phyloP scores from a whole-genome alignment of 2,329 filamentous ascomycete genomes.

The Neoascochyta sp. region DNA sequence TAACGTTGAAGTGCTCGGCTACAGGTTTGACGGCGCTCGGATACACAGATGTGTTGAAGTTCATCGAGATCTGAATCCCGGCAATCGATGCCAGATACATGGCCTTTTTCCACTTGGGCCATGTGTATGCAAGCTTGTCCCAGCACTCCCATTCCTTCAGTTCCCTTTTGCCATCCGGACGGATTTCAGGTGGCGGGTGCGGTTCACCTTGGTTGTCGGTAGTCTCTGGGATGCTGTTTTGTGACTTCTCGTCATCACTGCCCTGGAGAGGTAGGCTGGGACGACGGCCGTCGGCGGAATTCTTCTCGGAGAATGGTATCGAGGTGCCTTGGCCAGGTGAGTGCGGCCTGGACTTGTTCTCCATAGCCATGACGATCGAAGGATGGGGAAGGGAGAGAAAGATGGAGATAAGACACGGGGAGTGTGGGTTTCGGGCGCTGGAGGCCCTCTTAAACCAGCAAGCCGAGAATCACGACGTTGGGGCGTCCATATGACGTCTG shows the following conservation, averaged over 20 bases:
- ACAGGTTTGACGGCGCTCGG: constrained; percentile 51
- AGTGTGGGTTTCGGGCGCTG: constrained; percentile 3
- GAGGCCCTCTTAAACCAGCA: constrained; percentile 8
- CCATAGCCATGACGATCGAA: constrained; percentile 3
- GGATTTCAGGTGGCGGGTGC: constrained; percentile 9
- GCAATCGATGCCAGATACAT: constrained; percentile 51
- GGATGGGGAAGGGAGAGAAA: constrained; percentile 3
- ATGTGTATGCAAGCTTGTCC: constrained; percentile 46
- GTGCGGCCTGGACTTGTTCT: constrained; percentile 8
- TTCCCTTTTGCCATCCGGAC: constrained; percentile 18
- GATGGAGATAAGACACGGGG: constrained; percentile 7
- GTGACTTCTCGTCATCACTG: constrained; percentile 13
- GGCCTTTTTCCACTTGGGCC: constrained; percentile 50
- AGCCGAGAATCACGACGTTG: constrained; percentile 4
- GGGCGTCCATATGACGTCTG: constrained; percentile 6
- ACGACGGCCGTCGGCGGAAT: constrained; percentile 3
- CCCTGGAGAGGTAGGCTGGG: constrained; percentile 7
- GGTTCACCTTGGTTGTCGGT: constrained; percentile 4
- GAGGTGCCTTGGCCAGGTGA: constrained; percentile 7
- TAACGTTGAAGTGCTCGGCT: constrained; percentile 56
- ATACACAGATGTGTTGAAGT: constrained; percentile 54
- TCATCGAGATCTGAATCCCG: constrained; percentile 54
- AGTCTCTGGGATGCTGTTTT: constrained; percentile 6
- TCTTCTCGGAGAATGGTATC: constrained; percentile 3
- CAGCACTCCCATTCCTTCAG: constrained; percentile 45